Evolutionary conservation across 2,329 filamentous ascomycete genomes (phyloP), one percentile per base, ranked within the genome.

Genomic region (Apiospora malaysiana): DNA sequence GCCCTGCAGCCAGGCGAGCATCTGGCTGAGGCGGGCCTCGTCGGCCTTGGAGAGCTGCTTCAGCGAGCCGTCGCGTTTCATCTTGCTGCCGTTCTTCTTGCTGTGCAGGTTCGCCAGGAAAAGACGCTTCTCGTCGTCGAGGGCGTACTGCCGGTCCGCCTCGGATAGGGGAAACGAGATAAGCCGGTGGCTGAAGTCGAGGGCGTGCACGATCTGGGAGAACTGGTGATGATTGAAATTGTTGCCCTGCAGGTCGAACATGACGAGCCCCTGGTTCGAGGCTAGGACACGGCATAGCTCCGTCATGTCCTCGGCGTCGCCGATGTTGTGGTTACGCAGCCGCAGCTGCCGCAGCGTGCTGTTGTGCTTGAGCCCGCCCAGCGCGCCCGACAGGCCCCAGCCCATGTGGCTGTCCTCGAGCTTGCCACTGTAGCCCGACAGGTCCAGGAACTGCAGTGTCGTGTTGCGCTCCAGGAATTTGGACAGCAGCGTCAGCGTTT

Each of bases 351-450:
- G 83, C 23, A 86, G 80, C 21, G 80, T 78, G 9, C 75, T 81
- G 71, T 86, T 86, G n/a, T 78, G 78, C 42, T 81, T 82, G 43
- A 88, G 81, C 27, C 85, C 85, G 25, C 81, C 80, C 37, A 90
- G 79, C 0, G 87, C 83, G 46, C 82, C 84, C 0, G 85, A 87
- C 71, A 89, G 86, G 10, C 86, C 86, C 71, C 82, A 84, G 21
- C 87, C 87, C 12, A 90, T 82, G 71, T 88, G 85, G 0, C 86
- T 85, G 72, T 90, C 88, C 73, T 90, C 88, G 8, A 90, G 80
- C 76, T 88, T 89, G 63, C 87, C 86, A 66, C 85, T 85, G 75
- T 86, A 89, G 1, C 88, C 88, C 0, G 88, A 89, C 9, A 89
- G 79, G 73, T 90, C 87, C 2, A 90, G 82, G 70, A 82, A 88